These are phyloP conservation scores for Triticum timopheevii DNA, from an alignment of 176 grass and related monocot genomes.

Conservation along the genomic window DNA sequence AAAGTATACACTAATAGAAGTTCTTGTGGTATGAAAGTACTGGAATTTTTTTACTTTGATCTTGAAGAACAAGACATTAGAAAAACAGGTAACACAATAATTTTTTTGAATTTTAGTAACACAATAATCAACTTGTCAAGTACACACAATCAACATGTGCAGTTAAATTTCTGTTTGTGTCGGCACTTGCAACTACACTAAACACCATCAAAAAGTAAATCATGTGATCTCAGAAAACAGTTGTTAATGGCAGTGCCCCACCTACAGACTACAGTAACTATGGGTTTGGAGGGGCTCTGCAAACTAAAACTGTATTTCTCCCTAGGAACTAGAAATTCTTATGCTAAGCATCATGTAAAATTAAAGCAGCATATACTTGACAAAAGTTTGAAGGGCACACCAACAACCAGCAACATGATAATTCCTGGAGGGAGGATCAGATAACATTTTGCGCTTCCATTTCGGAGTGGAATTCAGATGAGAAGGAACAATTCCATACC, in stretches of 20 bases:
- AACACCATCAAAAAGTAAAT: background rate
- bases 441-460: background rate
- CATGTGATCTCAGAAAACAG: background rate
- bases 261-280: background rate
- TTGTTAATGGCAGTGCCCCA: background rate
- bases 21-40: background rate
- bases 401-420: background rate
- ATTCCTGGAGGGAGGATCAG: background rate
- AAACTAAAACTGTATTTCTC: background rate
- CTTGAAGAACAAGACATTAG: background rate
- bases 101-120: no score
- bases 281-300: background rate
- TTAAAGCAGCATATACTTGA: background rate
- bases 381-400: background rate
- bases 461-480: background rate
- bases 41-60: background rate
- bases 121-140: background rate
- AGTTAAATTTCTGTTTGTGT: no score
- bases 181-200: background rate
- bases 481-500: constrained; percentile 31
- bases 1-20: background rate
- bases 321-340: background rate
- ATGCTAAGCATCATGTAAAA: background rate
- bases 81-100: background rate
- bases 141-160: background rate